Conservation (phyloP, 768 basidiomycete species). For the Lyophyllum decastes region DNA sequence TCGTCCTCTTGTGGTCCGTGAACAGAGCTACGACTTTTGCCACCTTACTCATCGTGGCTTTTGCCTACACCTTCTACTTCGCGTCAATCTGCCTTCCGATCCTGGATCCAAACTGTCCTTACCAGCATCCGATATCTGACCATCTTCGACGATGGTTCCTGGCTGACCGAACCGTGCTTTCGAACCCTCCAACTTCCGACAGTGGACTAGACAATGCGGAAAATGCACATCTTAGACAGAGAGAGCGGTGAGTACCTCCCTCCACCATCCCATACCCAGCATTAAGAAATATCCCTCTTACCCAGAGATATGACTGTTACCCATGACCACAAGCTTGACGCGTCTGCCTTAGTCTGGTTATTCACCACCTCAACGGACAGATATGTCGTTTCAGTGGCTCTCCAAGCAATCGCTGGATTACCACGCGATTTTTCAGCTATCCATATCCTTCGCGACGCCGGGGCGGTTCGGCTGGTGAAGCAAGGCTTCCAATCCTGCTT, state of each 20-base stretch:
- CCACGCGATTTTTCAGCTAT: constrained; percentile 38
- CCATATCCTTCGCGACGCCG: constrained; percentile 36
- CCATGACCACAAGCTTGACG: constrained; percentile 36
- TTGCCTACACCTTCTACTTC: constrained; percentile 38
- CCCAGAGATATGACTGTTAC: constrained; percentile 1
- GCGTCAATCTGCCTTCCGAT: constrained; percentile 39
- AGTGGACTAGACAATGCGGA: not conserved
- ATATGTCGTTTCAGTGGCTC: constrained; percentile 27
- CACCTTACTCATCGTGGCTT: constrained; percentile 34
- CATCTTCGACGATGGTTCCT: constrained; percentile 25
- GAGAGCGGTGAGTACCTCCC: not conserved
- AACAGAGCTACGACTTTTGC: constrained; percentile 32
- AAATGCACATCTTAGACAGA: not conserved
- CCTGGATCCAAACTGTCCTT: constrained; percentile 41
- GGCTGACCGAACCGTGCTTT: not conserved
- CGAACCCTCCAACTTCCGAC: not conserved
- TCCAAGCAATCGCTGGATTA: constrained; percentile 40
- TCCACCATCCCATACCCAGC: not conserved
- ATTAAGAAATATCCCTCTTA: not conserved
- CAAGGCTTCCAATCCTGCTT: constrained; percentile 39
- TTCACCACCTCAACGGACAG: constrained; percentile 34
- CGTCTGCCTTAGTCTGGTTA: constrained; percentile 38
- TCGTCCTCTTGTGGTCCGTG: constrained; percentile 41
- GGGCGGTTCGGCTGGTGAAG: constrained; percentile 32
- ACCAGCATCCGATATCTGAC: constrained; percentile 40